phyloP scores from a whole-genome alignment of 2,329 filamentous ascomycete species.

The Annulohypoxylon truncatum region DNA sequence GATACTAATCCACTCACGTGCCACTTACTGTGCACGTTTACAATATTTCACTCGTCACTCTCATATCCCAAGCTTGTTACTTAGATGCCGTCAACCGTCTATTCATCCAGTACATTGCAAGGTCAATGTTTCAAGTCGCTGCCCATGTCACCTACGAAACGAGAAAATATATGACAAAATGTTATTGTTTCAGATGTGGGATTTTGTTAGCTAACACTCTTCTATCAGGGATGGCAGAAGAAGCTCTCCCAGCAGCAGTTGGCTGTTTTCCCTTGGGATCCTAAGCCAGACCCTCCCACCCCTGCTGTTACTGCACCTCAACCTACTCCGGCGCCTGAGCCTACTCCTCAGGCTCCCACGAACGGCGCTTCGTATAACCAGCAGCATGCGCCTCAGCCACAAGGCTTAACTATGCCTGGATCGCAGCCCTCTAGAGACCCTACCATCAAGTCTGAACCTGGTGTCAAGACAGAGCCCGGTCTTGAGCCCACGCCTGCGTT shows the following conservation, averaged over 20 bases:
- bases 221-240: slow-evolving; percentile 85
- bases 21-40: slow-evolving; percentile 36
- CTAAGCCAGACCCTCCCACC: slow-evolving; percentile 73
- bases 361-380: slow-evolving; percentile 49
- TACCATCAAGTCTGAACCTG: slow-evolving; percentile 58
- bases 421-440: slow-evolving; percentile 48
- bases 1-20: slow-evolving; percentile 41
- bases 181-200: background rate
- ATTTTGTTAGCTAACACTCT: slow-evolving; percentile 31
- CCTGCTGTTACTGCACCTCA: slow-evolving; percentile 52
- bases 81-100: background rate
- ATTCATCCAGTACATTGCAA: slow-evolving; percentile 7
- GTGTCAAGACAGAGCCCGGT: slow-evolving; percentile 62
- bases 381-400: slow-evolving; percentile 42
- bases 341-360: slow-evolving; percentile 33
- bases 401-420: slow-evolving; percentile 41
- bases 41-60: slow-evolving; percentile 37
- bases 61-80: background rate
- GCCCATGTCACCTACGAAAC: background rate
- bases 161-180: background rate
- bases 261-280: slow-evolving; percentile 95
- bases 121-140: background rate
- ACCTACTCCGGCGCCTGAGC: slow-evolving; percentile 40
- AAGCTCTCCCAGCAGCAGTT: slow-evolving; percentile 88
- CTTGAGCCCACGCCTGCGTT: slow-evolving; percentile 55